Percentiles rank a stretch among this genome's conserved stretches.
Evolutionary conservation across 176 grass and related monocot genomes (phyloP).

Genomic region (Carex myosuroides): DNA sequence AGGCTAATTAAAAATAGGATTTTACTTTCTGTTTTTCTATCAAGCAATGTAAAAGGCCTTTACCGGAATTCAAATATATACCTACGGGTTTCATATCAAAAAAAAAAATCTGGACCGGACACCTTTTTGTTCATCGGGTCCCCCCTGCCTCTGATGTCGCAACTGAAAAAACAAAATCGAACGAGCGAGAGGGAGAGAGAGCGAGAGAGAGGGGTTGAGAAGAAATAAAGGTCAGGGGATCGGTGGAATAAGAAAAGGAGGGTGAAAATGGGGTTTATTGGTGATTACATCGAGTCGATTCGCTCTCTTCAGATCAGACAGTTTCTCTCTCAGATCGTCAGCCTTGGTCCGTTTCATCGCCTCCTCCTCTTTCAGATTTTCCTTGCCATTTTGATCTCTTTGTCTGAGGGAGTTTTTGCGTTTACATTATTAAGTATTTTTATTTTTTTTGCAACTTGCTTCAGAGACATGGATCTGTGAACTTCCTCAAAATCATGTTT

Average conservation of each 20-base stretch:
- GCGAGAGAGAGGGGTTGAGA: not conserved
- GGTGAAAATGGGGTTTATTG: constrained; percentile 24
- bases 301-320: constrained; percentile 32
- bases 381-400: not conserved
- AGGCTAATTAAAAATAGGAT: no score
- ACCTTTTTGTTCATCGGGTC: no score
- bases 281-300: constrained; percentile 25
- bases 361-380: not conserved
- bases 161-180: not conserved
- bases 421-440: not conserved
- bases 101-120: no score
- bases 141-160: not conserved
- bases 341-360: constrained; percentile 32
- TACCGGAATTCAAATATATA: no score
- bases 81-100: no score
- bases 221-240: not conserved
- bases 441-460: not conserved
- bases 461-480: not conserved
- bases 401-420: not conserved
- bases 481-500: not conserved
- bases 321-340: constrained; percentile 36
- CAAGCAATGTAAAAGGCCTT: no score
- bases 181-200: not conserved
- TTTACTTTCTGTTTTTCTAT: no score
- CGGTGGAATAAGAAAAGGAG: not conserved